Evolutionary conservation across 352 stramenopile species (phyloP).

Genomic region (Globisporangium ultimum): DNA sequence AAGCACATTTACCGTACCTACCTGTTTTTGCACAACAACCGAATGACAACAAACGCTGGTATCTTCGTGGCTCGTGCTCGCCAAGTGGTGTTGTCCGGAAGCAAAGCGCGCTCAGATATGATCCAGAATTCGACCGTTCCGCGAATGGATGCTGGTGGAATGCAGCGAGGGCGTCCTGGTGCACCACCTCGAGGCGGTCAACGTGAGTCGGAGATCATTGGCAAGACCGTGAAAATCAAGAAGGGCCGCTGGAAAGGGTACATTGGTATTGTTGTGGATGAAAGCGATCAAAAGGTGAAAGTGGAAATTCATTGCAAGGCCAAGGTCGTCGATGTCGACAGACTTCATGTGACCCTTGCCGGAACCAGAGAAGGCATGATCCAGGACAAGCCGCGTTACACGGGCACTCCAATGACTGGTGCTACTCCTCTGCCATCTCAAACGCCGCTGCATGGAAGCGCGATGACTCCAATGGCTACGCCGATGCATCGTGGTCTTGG

Average conservation of each 20-base stretch:
- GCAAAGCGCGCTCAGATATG: constrained; percentile 84
- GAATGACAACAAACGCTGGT: constrained; percentile 84
- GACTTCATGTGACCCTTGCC: constrained; percentile 71
- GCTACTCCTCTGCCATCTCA: constrained; percentile 78
- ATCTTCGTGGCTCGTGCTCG: constrained; percentile 87
- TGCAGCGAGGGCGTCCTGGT: constrained; percentile 33
- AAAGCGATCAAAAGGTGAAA: constrained; percentile 89
- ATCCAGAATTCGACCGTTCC: constrained; percentile 81
- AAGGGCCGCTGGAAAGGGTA: constrained; percentile 91
- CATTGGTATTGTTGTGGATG: constrained; percentile 89
- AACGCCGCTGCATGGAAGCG: constrained; percentile 79
- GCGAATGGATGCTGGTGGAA: constrained; percentile 45
- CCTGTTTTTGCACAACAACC: constrained; percentile 90
- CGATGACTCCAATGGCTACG: constrained; percentile 86
- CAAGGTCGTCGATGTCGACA: constrained; percentile 84
- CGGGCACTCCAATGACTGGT: constrained; percentile 73
- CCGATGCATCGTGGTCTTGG: constrained; percentile 78
- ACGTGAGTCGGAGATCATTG: constrained; percentile 77
- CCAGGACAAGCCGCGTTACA: constrained; percentile 67
- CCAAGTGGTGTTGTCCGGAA: constrained; percentile 79
- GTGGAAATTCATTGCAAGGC: constrained; percentile 91
- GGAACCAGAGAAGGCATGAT: constrained; percentile 76
- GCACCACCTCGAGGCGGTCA: constrained; percentile 33
- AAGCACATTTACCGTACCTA: constrained; percentile 91
- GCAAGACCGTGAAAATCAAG: constrained; percentile 90